Base-by-base conservation (phyloP, 2,329 filamentous ascomycete species). In the Lasiodiplodia sp. region DNA sequence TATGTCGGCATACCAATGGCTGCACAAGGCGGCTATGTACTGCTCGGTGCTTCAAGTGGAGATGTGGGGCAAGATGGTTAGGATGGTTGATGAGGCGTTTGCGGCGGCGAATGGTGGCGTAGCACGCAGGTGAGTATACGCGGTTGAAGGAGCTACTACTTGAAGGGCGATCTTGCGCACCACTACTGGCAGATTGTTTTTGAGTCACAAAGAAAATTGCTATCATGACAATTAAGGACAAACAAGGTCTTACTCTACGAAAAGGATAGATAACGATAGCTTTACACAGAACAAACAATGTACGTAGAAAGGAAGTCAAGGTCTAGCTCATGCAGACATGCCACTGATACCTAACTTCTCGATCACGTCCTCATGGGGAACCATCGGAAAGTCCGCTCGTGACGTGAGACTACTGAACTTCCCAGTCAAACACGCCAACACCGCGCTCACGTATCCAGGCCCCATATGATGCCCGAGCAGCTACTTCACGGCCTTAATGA, bases 391-490 rank as follows among this genome's bases (percentile, higher is more conserved):
- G 21, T 51, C 18, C n/a, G 47, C n/a, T 3, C n/a, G n/a, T 11
- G 47, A 51, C 14, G 47, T 51, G 18, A 51, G 11, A 23, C 34
- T 57, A 12, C n/a, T n/a, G 25, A 57, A 57, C 28, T 57, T 38
- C n/a, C 68, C 68, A 10, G 66, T 55, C 31, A 73, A 64, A 31
- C 70, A 73, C 11, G 47, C 66, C 21, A 72, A 40, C 6, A 72
- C 71, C 1, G 68, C 70, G 6, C 64, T 62, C 8, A 57, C 53
- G 58, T 72, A 73, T n/a, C 51, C 56, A 23, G 38, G 37, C 11
- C 71, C 70, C 70, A 71, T 71, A 21, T 65, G 68, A 28, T 71
- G 60, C 38, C 68, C 65, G 53, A 73, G 49, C 16, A 69, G 60
- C 2, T n/a, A 25, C 4, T 66, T 23, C 1, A 67, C 71, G 25